phyloP scores from a whole-genome alignment of 2,329 filamentous ascomycete genomes.

The Hymenotorrendiella dingleyae region DNA sequence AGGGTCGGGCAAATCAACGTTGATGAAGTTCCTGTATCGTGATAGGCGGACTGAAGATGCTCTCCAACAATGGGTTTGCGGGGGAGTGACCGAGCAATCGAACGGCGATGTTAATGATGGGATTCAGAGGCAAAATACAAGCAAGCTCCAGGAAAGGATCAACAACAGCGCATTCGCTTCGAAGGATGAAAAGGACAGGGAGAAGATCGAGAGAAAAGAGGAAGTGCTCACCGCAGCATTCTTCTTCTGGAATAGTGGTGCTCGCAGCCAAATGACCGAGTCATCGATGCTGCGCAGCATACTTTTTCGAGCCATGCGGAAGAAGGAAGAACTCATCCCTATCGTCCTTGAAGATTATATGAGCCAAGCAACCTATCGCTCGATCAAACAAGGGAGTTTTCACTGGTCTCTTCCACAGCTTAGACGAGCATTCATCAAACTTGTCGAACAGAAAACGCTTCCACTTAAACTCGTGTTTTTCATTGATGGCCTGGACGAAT shows the following conservation, averaged over 20 bases:
- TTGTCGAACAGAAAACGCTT: neutral
- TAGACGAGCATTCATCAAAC: neutral
- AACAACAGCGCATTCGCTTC: no score
- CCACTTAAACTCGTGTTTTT: slow-evolving; percentile 7
- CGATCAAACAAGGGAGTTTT: no score
- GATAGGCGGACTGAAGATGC: slow-evolving; percentile 11
- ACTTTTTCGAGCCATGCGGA: no score
- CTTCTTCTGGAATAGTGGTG: slow-evolving; percentile 41
- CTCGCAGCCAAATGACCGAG: neutral
- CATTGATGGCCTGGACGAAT: slow-evolving; percentile 10
- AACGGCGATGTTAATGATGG: no score
- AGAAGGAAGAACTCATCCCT: neutral
- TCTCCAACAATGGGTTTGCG: no score
- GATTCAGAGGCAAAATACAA: no score
- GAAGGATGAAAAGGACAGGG: no score
- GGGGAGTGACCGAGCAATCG: slow-evolving; percentile 29
- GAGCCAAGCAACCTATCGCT: neutral
- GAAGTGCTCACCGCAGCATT: no score
- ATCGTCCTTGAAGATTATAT: neutral
- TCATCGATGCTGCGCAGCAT: no score
- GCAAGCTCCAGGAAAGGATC: no score
- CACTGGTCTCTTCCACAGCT: neutral
- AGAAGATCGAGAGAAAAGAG: no score
- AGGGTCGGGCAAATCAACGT: slow-evolving; percentile 6
- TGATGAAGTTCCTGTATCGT: slow-evolving; percentile 12